phyloP scores from a whole-genome alignment of 371 early-diverging fungal genomes.

The Rhizomucor miehei region DNA sequence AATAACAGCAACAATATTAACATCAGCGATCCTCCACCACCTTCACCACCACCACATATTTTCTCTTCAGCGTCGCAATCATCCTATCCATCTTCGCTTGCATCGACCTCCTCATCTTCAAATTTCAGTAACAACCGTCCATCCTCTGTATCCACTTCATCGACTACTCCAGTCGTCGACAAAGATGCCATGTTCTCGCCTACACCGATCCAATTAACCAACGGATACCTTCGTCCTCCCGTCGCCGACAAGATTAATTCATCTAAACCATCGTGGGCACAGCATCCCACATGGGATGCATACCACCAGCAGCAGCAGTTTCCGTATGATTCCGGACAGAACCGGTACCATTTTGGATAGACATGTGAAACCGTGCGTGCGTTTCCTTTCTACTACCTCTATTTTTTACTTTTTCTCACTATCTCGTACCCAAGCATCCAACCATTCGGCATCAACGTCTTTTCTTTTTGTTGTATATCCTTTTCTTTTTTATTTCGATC shows the following conservation, averaged over 20 bases:
- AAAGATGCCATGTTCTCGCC: constrained; percentile 12
- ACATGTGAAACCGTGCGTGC: too few relatives aligned
- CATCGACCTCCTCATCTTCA: constrained; percentile 9
- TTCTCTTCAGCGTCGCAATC: not conserved
- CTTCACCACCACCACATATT: not conserved
- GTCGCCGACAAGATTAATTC: not conserved
- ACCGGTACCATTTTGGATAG: too few relatives aligned
- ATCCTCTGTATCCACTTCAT: not conserved
- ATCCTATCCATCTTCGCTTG: constrained; percentile 8
- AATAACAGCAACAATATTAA: constrained; percentile 1
- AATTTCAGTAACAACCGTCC: not conserved
- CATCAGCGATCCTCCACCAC: not conserved
- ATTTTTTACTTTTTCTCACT: too few relatives aligned
- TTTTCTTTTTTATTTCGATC: too few relatives aligned
- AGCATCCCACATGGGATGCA: constrained; percentile 1
- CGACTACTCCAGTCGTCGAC: not conserved
- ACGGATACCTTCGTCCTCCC: constrained; percentile 1
- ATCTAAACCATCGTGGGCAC: not conserved
- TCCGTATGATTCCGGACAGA: too few relatives aligned
- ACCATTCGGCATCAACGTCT: too few relatives aligned
- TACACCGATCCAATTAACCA: constrained; percentile 15
- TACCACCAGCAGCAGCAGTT: not conserved
- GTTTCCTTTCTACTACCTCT: too few relatives aligned
- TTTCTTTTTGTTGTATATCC: too few relatives aligned
- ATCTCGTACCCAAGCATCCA: too few relatives aligned